phyloP scores from a whole-genome alignment of 2,329 filamentous ascomycete genomes.

The Metarhizium humberi region DNA sequence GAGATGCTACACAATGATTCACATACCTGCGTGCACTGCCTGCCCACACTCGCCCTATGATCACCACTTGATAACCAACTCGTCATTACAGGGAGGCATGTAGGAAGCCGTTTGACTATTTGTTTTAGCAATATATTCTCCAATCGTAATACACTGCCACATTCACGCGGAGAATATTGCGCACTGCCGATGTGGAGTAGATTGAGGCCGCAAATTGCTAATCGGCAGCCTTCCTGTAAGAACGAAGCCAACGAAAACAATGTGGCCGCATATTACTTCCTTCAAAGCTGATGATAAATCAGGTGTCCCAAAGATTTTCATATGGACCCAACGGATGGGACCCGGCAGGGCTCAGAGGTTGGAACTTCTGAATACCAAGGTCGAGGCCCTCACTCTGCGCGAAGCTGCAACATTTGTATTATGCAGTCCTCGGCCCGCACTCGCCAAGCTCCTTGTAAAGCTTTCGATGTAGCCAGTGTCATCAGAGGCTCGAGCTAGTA shows the following conservation, averaged over 20 bases:
- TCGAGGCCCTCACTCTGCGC: not conserved
- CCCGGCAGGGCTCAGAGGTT: slow-evolving; percentile 2
- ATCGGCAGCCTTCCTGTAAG: not conserved
- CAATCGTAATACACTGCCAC: no score
- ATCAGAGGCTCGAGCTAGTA: not conserved
- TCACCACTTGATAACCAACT: not conserved
- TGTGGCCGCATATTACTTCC: not conserved
- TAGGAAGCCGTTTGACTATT: no score
- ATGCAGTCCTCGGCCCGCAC: not conserved
- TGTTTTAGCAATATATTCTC: no score
- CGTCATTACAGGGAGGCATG: no score
- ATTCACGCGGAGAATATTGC: not conserved
- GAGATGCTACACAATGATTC: not conserved
- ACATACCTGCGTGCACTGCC: not conserved
- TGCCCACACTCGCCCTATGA: not conserved
- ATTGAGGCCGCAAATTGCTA: not conserved
- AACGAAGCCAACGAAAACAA: not conserved
- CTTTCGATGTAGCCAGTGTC: not conserved
- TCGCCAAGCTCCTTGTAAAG: not conserved
- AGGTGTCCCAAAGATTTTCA: not conserved
- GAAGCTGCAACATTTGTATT: not conserved
- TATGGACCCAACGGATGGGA: not conserved
- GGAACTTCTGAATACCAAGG: not conserved
- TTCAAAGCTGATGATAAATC: not conserved
- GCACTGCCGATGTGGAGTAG: not conserved